A percentile compares a stretch with the other conserved stretches of the same genome.
phyloP scores from a whole-genome alignment of 768 basidiomycete genomes.

The Trametopsis cervina region DNA sequence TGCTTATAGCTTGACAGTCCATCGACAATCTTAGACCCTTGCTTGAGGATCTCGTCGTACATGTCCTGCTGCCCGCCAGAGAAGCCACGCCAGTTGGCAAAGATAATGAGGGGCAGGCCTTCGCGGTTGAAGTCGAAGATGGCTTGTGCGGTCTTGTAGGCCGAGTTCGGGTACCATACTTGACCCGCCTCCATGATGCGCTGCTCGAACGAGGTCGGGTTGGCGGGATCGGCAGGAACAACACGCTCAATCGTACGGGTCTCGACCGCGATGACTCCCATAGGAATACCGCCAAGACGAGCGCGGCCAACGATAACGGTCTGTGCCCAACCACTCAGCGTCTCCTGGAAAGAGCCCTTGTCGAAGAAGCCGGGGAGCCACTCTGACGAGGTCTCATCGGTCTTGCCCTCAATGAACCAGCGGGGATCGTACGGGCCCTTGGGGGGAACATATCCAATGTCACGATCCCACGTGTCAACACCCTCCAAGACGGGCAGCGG shows the following conservation, averaged over 20 bases:
- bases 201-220: conserved; percentile 93
- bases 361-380: conserved; percentile 95
- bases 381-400: conserved; percentile 68
- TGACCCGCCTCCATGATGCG: conserved; percentile 99
- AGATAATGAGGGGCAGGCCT: conserved; percentile 93
- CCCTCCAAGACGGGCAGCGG: conserved; percentile 73
- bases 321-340: conserved; percentile 97
- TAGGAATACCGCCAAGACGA: conserved; percentile 92
- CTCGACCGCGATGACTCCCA: conserved; percentile 97
- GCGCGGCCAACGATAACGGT: conserved; percentile 97
- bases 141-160: conserved; percentile 98
- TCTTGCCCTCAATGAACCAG: conserved; percentile 96
- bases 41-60: conserved; percentile 96
- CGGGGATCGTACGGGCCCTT: conserved; percentile 95
- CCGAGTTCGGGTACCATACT: conserved; percentile 99
- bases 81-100: conserved; percentile 99
- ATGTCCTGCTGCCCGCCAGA: conserved; percentile 99
- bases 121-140: conserved; percentile 99
- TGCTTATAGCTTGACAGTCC: conserved; percentile 96
- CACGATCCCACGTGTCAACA: conserved; percentile 84
- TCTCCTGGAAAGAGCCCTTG: conserved; percentile 97
- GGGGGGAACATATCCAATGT: conserved; percentile 83
- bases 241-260: conserved; percentile 95
- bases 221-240: conserved; percentile 96
- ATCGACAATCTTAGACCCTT: conserved; percentile 98